Evolutionary conservation across 192 early-diverging fungal species (phyloP), one percentile per base, ranked within the genome.

Genomic region (Backusella psychrophila): DNA sequence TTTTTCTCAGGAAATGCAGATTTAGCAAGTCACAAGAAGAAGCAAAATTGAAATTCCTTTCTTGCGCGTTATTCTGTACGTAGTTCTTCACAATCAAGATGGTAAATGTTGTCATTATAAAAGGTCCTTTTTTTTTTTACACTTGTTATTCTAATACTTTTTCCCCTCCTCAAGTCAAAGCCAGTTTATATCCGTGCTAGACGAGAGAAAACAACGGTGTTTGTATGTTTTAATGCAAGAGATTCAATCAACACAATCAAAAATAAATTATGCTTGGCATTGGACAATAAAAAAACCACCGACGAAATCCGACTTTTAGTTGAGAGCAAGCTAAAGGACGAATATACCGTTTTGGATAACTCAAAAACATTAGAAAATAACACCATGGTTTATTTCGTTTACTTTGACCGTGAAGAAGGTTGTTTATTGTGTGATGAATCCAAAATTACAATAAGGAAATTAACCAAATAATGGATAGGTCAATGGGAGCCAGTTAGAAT

Each of bases 401-500:
- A 66, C 42, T 66, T 44, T 67, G 72, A 73, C 33, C 29, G 34
- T 29, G 41, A n/a, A 6, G 26, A 66, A 46, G 74, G 74, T 66
- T 67, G 0, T n/a, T 11, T 42, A 44, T 26, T 17, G 15, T 17
- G 42, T 11, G 12, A 17, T 17, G 15, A 44, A 44, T 5, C 12
- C 12, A 44, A 44, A 33, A 33, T 33, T 2, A 44, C 15, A 44
- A 44, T 0, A 15, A 4, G 15, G 0, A 44, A 44, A 44, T 44
- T 17, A 44, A 17, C 15, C 8, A 41, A 15, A 4, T 44, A 15
- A 44, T 44, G 14, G 14, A 44, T 75, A 75, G 74, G 74, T 19
- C 59, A 75, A 66, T 75, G 74, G 74, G 74, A 75, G 12, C 21
- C 56, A 33, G 63, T 66, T 19, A 29, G 46, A 11, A 4, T 75